These are phyloP conservation scores for Cystobasidium tubakii DNA, from an alignment of 768 basidiomycete genomes.

Conservation along the genomic window DNA sequence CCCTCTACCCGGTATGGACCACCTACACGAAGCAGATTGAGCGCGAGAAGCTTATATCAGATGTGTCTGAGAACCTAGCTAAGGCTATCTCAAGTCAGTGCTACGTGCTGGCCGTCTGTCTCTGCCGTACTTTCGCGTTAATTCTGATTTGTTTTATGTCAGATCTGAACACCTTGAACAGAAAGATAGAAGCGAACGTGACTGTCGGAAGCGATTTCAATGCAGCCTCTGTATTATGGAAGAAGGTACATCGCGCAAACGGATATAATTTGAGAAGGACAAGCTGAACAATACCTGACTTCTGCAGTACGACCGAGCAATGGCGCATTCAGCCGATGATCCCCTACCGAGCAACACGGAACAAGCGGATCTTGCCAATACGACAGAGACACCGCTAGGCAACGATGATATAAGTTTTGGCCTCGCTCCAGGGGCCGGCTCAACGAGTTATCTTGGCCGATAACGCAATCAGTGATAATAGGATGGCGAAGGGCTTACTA, in stretches of 20 bases:
- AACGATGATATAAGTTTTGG: conserved; percentile 22
- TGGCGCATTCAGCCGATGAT: conserved; percentile 30
- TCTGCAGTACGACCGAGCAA: conserved; percentile 20
- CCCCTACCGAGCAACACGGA: not conserved
- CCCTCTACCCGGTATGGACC: not conserved
- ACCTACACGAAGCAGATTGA: not conserved
- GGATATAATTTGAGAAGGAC: too few species aligned
- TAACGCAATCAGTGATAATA: too few species aligned
- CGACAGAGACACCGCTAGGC: not conserved
- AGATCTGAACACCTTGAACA: conserved; percentile 24
- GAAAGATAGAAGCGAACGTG: conserved; percentile 30
- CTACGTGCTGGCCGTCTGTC: not conserved
- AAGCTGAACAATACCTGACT: too few species aligned
- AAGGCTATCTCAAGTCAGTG: conserved; percentile 10
- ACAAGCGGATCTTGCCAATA: not conserved
- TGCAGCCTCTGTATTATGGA: conserved; percentile 21
- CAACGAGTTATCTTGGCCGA: conserved; percentile 20
- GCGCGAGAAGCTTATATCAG: conserved; percentile 26
- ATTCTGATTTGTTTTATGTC: too few species aligned
- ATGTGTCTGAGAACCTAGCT: conserved; percentile 22
- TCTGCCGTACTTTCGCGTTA: not conserved
- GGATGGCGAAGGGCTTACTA: too few species aligned
- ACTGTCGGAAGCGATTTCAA: conserved; percentile 29
- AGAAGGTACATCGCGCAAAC: not conserved
- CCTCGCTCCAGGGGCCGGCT: conserved; percentile 24